Evolutionary conservation across 805 yeast species (phyloP).

Genomic region (Hanseniaspora nectarophila): DNA sequence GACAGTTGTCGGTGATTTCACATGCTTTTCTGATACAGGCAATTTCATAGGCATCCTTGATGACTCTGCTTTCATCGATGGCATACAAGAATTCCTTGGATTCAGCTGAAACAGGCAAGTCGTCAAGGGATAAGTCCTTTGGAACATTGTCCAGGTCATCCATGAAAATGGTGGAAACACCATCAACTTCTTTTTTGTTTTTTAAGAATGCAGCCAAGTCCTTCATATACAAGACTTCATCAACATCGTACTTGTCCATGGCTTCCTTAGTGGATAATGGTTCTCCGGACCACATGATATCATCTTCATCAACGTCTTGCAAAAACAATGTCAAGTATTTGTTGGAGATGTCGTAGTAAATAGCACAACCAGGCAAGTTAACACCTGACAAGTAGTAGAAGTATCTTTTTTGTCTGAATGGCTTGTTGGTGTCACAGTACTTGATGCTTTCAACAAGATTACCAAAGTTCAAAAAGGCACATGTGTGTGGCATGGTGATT

Average conservation of each 20-base stretch:
- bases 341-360: slow-evolving; percentile 41
- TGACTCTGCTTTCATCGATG: slow-evolving; percentile 73
- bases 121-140: slow-evolving; percentile 25
- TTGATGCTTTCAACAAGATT: slow-evolving; percentile 41
- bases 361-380: slow-evolving; percentile 63
- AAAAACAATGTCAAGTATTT: slow-evolving; percentile 61
- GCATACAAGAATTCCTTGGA: slow-evolving; percentile 52
- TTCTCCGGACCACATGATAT: slow-evolving; percentile 91
- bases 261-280: slow-evolving; percentile 67
- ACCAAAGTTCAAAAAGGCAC: slow-evolving; percentile 53
- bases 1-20: slow-evolving; percentile 75
- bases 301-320: slow-evolving; percentile 77
- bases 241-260: slow-evolving; percentile 56
- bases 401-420: slow-evolving; percentile 81
- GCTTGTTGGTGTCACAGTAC: slow-evolving; percentile 67
- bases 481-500: slow-evolving; percentile 27
- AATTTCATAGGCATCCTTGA: slow-evolving; percentile 76
- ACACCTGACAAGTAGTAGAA: slow-evolving; percentile 80
- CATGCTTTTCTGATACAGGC: slow-evolving; percentile 69
- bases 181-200: slow-evolving; percentile 18
- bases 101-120: slow-evolving; percentile 30
- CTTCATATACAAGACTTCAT: slow-evolving; percentile 56
- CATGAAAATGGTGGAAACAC: slow-evolving; percentile 31
- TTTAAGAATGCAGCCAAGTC: slow-evolving; percentile 32
- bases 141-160: slow-evolving; percentile 45